A percentile compares a stretch with the other conserved stretches of the same genome.
Conservation (phyloP, 2,329 filamentous ascomycete species). For the Cercospora sp. region DNA sequence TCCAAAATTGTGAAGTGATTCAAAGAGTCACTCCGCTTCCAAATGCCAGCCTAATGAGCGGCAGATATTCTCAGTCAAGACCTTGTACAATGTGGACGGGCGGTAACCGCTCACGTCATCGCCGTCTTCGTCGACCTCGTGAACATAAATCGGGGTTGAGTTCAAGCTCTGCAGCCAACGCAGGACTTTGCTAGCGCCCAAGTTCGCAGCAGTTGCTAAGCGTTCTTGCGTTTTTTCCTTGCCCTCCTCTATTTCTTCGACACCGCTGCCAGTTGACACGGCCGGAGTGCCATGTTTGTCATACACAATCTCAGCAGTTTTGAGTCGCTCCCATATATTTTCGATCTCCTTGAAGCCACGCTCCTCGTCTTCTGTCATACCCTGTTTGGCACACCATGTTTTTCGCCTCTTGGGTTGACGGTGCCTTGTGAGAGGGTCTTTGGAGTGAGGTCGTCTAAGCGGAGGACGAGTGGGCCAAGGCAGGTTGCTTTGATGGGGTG, state of each 20-base stretch:
- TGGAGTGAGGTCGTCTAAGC: neutral
- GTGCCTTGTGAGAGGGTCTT: neutral
- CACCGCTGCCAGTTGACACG: neutral
- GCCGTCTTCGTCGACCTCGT: neutral
- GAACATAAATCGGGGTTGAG: neutral
- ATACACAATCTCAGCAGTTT: neutral
- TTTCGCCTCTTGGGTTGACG: neutral
- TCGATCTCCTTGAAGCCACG: neutral
- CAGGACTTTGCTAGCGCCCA: neutral
- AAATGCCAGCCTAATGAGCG: neutral
- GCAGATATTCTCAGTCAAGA: neutral
- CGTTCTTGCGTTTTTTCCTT: neutral
- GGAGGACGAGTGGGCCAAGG: neutral
- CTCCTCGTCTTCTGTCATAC: neutral
- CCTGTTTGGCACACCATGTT: neutral
- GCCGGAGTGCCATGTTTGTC: neutral
- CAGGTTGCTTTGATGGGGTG: neutral
- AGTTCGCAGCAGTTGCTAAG: neutral
- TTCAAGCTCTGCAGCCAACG: neutral
- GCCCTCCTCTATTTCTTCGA: neutral
- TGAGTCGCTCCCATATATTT: neutral
- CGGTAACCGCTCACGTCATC: neutral
- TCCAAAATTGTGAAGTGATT: neutral
- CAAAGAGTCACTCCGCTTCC: neutral
- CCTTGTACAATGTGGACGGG: neutral